Conservation (phyloP, 495 filamentous ascomycete species). For the Niebla homalea region DNA sequence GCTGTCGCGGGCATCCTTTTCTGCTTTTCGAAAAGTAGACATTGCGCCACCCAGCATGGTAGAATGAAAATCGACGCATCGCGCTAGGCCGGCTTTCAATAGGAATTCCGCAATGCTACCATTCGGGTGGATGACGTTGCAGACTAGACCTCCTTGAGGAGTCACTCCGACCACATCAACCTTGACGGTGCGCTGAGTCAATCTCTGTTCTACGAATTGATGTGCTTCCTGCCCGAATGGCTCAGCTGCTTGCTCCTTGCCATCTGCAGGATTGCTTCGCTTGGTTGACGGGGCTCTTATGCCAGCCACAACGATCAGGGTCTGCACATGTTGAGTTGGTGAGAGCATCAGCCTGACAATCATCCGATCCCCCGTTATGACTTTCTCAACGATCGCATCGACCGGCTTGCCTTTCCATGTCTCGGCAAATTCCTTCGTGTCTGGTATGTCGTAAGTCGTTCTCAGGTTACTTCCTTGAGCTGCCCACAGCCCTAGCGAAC, state of each 20-base stretch:
- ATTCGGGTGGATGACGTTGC: conserved; percentile 66
- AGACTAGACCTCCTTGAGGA: conserved; percentile 73
- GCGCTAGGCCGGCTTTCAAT: conserved; percentile 73
- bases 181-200: conserved; percentile 75
- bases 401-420: conserved; percentile 65
- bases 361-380: conserved; percentile 79
- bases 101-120: conserved; percentile 86
- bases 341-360: conserved; percentile 67
- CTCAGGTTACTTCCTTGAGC: conserved; percentile 48
- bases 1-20: conserved; percentile 66
- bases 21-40: conserved; percentile 70
- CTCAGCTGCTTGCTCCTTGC: conserved; percentile 70
- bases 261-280: conserved; percentile 59
- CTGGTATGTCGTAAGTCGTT: conserved; percentile 62
- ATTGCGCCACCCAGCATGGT: conserved; percentile 77
- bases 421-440: conserved; percentile 57
- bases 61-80: conserved; percentile 89
- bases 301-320: conserved; percentile 77
- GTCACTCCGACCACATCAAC: conserved; percentile 73
- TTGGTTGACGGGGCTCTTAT: conserved; percentile 76
- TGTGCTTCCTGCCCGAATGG: conserved; percentile 78
- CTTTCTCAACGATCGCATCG: conserved; percentile 73
- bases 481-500: conserved; percentile 67
- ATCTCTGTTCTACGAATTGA: conserved; percentile 67
- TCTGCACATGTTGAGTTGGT: conserved; percentile 69